Conservation (phyloP, 2,329 filamentous ascomycete genomes). For the Sarocladium kiliense region DNA sequence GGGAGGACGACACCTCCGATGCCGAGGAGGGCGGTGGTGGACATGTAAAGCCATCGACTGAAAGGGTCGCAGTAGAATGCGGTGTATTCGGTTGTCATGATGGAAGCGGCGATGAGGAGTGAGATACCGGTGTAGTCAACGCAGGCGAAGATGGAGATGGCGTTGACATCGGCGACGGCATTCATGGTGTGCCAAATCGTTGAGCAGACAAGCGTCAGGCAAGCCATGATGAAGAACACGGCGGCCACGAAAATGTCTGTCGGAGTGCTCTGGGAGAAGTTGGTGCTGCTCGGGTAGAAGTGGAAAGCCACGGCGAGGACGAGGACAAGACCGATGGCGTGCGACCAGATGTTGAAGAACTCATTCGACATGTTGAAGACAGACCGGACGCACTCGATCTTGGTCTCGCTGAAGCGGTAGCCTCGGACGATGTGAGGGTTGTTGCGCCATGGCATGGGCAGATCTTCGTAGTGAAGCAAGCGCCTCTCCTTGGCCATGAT, state of each 20-base stretch:
- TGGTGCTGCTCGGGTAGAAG: constrained; percentile 84
- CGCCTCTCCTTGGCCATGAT: constrained; percentile 70
- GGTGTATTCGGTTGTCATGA: constrained; percentile 97
- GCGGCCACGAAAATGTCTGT: constrained; percentile 87
- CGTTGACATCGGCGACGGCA: constrained; percentile 81
- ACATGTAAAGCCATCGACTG: constrained; percentile 82
- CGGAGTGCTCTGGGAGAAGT: constrained; percentile 82
- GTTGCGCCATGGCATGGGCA: constrained; percentile 87
- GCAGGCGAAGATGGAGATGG: constrained; percentile 93
- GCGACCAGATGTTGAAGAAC: constrained; percentile 96
- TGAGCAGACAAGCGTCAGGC: constrained; percentile 90
- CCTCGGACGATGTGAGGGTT: constrained; percentile 90
- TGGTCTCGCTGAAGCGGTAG: constrained; percentile 91
- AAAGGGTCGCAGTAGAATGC: constrained; percentile 96
- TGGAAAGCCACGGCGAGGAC: constrained; percentile 89
- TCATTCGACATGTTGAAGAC: constrained; percentile 87
- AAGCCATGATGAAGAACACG: constrained; percentile 93
- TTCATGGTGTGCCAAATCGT: constrained; percentile 99
- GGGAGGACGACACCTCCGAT: constrained; percentile 85
- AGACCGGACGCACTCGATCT: constrained; percentile 80
- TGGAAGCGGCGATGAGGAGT: constrained; percentile 87
- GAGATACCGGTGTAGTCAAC: constrained; percentile 98
- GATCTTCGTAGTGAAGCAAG: constrained; percentile 81
- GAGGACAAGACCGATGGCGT: constrained; percentile 81
- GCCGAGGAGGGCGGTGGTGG: constrained; percentile 73